These are phyloP conservation scores for Sorghum bicolor DNA, from an alignment of 176 grass and related monocot species.

Conservation along the genomic window Sorghum_bicolor_NCBIv3 NC_012879.2:8185001-8185500, in stretches of 20 bases:
- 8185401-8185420: neutral
- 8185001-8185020: neutral
- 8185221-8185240: neutral
- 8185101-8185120: neutral
- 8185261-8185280: neutral
- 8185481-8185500: neutral
- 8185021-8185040: conserved; percentile 32
- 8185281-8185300: neutral
- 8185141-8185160: neutral
- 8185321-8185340: neutral
- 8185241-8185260: conserved; percentile 9
- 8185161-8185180: neutral
- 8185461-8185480: neutral
- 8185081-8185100: conserved; percentile 12
- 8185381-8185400: neutral
- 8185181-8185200: conserved; percentile 14
- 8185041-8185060: neutral
- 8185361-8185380: neutral
- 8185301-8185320: neutral
- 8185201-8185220: neutral
- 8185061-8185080: conserved; percentile 22
- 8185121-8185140: neutral
- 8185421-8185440: neutral
- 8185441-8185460: conserved; percentile 7
- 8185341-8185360: conserved; percentile 39